Evolutionary conservation across 78 protist genomes (phyloP).

Genomic region (Dictyostelium capitatum): DNA sequence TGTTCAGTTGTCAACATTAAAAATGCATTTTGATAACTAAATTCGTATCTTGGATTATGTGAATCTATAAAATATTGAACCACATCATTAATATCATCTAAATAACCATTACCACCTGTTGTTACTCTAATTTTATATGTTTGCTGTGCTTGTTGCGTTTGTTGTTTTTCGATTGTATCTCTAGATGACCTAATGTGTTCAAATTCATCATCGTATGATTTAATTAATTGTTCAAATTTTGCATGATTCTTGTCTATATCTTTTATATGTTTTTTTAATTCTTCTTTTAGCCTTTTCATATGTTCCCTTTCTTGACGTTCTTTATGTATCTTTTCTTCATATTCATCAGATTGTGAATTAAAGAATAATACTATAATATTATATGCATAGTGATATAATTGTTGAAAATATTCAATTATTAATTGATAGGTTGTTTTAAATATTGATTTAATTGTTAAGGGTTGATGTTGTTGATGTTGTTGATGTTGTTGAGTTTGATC

Average conservation of each 20-base stretch:
- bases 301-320: slow-evolving; percentile 13
- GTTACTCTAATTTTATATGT: background rate
- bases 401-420: background rate
- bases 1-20: slow-evolving; percentile 13
- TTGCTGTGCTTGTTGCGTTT: background rate
- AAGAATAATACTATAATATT: background rate
- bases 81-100: slow-evolving; percentile 16
- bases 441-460: background rate
- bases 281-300: background rate
- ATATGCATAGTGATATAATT: background rate
- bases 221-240: background rate
- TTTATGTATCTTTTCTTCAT: background rate
- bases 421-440: background rate
- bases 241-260: background rate
- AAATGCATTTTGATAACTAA: slow-evolving; percentile 42
- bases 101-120: background rate
- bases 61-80: slow-evolving; percentile 16
- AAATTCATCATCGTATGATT: background rate
- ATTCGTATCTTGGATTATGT: slow-evolving; percentile 49
- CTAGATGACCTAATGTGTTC: too few species aligned
- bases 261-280: background rate
- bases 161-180: background rate
- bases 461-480: background rate
- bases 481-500: background rate
- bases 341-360: background rate